Conservation (phyloP, 176 grass and related monocot genomes). For the Chloris gayana region DNA sequence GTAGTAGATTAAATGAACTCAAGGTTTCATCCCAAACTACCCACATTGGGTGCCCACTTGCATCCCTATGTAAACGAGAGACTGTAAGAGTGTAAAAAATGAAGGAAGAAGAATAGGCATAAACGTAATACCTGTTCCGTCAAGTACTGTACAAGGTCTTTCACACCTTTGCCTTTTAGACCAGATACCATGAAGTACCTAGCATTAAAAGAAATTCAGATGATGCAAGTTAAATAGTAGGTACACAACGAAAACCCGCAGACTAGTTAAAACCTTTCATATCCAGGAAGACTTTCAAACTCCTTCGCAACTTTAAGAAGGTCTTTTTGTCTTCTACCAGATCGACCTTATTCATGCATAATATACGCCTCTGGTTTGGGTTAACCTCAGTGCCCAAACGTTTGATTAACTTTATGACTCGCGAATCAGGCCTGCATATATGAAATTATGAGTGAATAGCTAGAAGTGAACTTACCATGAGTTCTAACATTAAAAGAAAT, state of each 20-base stretch:
- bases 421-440: slow-evolving; percentile 70
- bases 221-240: slow-evolving; percentile 39
- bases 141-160: slow-evolving; percentile 87
- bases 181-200: slow-evolving; percentile 99
- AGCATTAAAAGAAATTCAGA: slow-evolving; percentile 22
- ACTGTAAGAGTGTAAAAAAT: too few species aligned
- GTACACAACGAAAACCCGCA: slow-evolving; percentile 1
- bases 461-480: slow-evolving; percentile 27
- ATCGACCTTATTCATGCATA: slow-evolving; percentile 99
- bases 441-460: slow-evolving; percentile 10
- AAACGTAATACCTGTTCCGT: slow-evolving; percentile 73
- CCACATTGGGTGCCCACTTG: neutral
- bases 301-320: slow-evolving; percentile 89
- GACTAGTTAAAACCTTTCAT: slow-evolving; percentile 60
- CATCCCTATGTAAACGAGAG: too few species aligned
- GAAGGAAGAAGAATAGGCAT: neutral
- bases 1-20: too few species aligned
- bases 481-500: slow-evolving; percentile 28
- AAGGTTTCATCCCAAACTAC: neutral
- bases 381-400: slow-evolving; percentile 66
- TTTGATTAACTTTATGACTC: slow-evolving; percentile 89
- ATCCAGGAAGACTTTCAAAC: slow-evolving; percentile 96
- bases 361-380: slow-evolving; percentile 81
- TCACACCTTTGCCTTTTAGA: slow-evolving; percentile 88
- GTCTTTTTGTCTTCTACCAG: slow-evolving; percentile 78